Percentiles rank a stretch among this genome's conserved stretches.
Evolutionary conservation across 1,139 yeast species (phyloP).

Genomic region (Geotrichum aggregatum): DNA sequence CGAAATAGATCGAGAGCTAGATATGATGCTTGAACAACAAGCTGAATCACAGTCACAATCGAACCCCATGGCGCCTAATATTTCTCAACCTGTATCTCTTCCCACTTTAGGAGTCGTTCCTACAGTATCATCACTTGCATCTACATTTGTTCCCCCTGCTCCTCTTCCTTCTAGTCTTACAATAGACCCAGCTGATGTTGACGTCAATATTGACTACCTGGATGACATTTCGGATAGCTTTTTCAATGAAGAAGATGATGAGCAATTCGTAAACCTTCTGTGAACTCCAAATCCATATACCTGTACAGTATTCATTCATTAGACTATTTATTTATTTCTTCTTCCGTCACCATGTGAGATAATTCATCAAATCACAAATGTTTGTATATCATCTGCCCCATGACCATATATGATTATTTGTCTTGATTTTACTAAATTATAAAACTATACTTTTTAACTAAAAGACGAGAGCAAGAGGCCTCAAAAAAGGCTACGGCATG

Average conservation of each 20-base stretch:
- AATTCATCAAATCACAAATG: too few species aligned
- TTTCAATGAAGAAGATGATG: slow-evolving; percentile 2
- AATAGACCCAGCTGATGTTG: neutral
- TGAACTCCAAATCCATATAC: neutral
- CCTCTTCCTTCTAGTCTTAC: too few species aligned
- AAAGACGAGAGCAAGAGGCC: too few species aligned
- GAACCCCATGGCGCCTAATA: neutral
- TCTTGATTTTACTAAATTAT: neutral
- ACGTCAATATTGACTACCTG: neutral
- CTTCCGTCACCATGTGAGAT: neutral
- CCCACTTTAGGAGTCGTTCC: neutral
- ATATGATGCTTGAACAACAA: slow-evolving; percentile 12
- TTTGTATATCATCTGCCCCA: too few species aligned
- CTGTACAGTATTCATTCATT: neutral
- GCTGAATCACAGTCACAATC: neutral
- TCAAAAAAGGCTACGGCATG: too few species aligned
- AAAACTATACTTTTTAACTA: too few species aligned
- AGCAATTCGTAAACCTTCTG: slow-evolving; percentile 1
- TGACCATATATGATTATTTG: neutral
- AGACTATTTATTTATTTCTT: neutral
- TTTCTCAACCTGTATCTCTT: neutral
- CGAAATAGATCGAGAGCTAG: slow-evolving; percentile 23
- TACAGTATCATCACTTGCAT: too few species aligned
- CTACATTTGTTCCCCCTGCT: too few species aligned
- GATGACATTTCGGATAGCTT: slow-evolving; percentile 1